These are phyloP conservation scores for Lagenidium sp. DNA, from an alignment of 352 stramenopile genomes.

Conservation along the genomic window DNA sequence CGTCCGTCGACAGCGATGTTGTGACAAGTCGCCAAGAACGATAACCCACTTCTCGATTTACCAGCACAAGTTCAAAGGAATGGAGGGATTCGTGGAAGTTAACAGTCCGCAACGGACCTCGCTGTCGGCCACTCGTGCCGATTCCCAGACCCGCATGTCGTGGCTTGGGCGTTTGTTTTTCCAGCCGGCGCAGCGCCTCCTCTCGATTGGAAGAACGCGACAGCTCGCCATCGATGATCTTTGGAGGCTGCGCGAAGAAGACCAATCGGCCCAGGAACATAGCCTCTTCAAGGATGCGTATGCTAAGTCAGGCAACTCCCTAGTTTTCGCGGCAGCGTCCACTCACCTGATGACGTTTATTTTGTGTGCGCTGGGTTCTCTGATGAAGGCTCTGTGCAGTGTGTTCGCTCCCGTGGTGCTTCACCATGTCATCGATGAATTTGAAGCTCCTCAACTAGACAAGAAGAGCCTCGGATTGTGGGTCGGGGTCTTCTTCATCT, in stretches of 20 bases:
- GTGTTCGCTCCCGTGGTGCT: conserved; percentile 14
- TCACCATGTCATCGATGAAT: conserved; percentile 6
- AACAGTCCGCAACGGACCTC: too few species aligned
- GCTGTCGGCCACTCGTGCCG: too few species aligned
- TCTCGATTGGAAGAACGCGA: neutral
- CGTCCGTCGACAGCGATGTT: too few species aligned
- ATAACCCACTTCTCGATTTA: too few species aligned
- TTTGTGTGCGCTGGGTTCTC: conserved; percentile 5
- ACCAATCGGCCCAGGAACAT: neutral
- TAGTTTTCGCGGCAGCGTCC: neutral
- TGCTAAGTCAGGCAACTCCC: neutral
- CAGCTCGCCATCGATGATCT: conserved; percentile 1
- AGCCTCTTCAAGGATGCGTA: neutral
- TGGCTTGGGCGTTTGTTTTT: conserved; percentile 4
- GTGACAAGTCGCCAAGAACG: too few species aligned
- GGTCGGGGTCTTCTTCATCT: conserved; percentile 16
- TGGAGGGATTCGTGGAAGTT: too few species aligned
- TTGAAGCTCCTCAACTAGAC: neutral
- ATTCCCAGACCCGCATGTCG: conserved; percentile 3
- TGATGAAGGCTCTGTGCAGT: conserved; percentile 1
- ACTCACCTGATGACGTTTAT: conserved; percentile 7
- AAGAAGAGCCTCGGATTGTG: conserved; percentile 6
- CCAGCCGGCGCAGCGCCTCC: neutral
- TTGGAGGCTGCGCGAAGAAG: neutral
- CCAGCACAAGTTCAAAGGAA: too few species aligned